Conservation (phyloP, 2,329 filamentous ascomycete genomes). For the Trichoderma atroviride region DNA sequence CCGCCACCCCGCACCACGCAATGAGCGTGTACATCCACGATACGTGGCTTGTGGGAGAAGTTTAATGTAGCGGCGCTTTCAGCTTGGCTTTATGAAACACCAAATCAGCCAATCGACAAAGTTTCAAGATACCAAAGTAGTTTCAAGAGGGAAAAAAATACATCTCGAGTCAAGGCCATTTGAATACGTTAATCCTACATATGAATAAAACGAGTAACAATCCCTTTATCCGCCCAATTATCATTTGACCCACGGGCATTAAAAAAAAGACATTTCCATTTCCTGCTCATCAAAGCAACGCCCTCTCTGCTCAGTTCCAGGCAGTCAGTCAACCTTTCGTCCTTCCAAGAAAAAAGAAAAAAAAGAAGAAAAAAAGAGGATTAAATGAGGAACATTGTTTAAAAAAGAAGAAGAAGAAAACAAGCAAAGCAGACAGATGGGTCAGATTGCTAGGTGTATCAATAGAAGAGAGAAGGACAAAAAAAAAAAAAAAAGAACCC, state of each 20-base stretch:
- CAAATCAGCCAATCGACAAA: not conserved
- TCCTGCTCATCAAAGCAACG: constrained; percentile 17
- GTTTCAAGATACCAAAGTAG: not conserved
- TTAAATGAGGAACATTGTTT: not conserved
- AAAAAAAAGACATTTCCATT: not conserved
- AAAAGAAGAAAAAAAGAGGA: not conserved
- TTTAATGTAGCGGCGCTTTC: not conserved
- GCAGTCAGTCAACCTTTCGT: not conserved
- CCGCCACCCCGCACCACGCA: constrained; percentile 11
- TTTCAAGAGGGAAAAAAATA: not conserved
- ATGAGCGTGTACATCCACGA: not conserved
- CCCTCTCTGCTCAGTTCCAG: not conserved
- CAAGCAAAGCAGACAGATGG: not conserved
- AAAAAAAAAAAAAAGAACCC: not conserved
- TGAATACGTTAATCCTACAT: constrained; percentile 19
- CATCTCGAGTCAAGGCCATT: not conserved
- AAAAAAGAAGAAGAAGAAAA: not conserved
- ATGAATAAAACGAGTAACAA: not conserved
- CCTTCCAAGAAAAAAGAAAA: not conserved
- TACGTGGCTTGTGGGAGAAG: not conserved
- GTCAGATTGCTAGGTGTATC: constrained; percentile 25
- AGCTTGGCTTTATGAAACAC: not conserved
- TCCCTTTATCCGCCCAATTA: not conserved
- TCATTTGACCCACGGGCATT: constrained; percentile 17
- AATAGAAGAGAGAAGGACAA: constrained; percentile 7